Evolutionary conservation across 2,329 filamentous ascomycete genomes (phyloP), one percentile per base, ranked within the genome.

Genomic region (Epichloe coenophiala): DNA sequence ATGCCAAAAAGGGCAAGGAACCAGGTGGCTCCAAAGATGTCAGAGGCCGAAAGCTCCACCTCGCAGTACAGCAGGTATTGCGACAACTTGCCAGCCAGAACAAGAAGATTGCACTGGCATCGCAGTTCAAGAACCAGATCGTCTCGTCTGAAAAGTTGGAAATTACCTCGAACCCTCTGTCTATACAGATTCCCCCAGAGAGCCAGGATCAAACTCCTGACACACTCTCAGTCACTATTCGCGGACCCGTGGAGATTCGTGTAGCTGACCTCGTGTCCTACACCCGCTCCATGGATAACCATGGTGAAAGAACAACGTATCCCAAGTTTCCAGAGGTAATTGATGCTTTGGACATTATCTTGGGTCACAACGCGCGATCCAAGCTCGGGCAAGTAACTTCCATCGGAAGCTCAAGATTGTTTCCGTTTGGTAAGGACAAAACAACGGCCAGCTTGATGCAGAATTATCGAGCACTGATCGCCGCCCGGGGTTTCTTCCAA

Each of bases 401-500:
- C 1, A 59, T 78, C 5, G 76, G 76, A 19, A 66, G 63, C 37
- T 70, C 68, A 7, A 70, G 74, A 1, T 74, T 74, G 55, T 80
- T 79, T 54, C 68, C 74, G 0, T 59, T 72, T 45, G 62, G 65
- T 7, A 43, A 60, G 3, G 49, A 56, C 1, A 54, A 58, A 1
- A 64, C 68, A 21, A 56, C 54, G 1, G 42, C 51, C 0, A 49
- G 59, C 0, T 56, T 73, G 4, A 58, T 58, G 5, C 40, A 50
- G 5, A 61, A 64, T 0, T 58, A 57, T 0, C 63, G 62, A 11
- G 57, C 64, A 7, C 63, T 74, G 19, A 43, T 65, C 7, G 68
- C 75, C 33, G 63, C 74, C 1, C 71, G 76, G 15, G 77, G 77
- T 1, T 79, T 75, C 56, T 78, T 78, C 51, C 74, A 77, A 57